phyloP scores from a whole-genome alignment of 192 early-diverging fungal species.

The Podila epicladia region DNA sequence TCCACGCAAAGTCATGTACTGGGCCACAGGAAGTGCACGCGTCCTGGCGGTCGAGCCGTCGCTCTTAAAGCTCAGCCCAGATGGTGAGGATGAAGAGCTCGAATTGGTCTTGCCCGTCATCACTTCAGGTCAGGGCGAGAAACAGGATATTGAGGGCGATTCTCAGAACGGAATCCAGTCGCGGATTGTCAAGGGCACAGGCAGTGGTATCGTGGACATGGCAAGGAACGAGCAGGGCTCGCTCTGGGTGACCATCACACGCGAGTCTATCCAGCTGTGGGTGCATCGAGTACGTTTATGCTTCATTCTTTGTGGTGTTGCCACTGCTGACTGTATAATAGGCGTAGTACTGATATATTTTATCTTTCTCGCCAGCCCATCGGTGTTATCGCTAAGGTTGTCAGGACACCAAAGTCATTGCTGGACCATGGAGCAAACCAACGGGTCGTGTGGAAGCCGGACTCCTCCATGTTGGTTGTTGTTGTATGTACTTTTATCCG shows the following conservation, averaged over 20 bases:
- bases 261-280: slow-evolving; percentile 73
- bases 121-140: slow-evolving; percentile 30
- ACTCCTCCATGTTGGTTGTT: slow-evolving; percentile 69
- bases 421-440: slow-evolving; percentile 79
- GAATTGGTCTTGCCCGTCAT: slow-evolving; percentile 41
- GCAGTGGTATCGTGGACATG: slow-evolving; percentile 56
- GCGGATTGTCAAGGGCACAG: slow-evolving; percentile 32
- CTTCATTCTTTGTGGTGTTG: too few species aligned
- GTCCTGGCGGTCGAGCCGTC: slow-evolving; percentile 46
- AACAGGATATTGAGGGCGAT: slow-evolving; percentile 17
- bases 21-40: slow-evolving; percentile 58
- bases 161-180: slow-evolving; percentile 36
- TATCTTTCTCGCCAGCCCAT: slow-evolving; percentile 60
- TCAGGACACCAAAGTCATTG: slow-evolving; percentile 69
- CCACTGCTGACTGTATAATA: neutral
- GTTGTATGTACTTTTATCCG: slow-evolving; percentile 59
- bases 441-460: slow-evolving; percentile 79
- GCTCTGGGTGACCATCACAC: slow-evolving; percentile 69
- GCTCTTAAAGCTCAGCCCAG: slow-evolving; percentile 17
- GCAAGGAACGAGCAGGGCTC: slow-evolving; percentile 58
- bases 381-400: slow-evolving; percentile 69
- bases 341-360: neutral
- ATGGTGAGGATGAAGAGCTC: slow-evolving; percentile 35
- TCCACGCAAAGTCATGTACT: slow-evolving; percentile 45
- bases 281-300: slow-evolving; percentile 60